Percentiles rank a stretch among this genome's conserved stretches.
Conservation (phyloP, 805 yeast species). For the Helenozyma rhizophorensis region DNA sequence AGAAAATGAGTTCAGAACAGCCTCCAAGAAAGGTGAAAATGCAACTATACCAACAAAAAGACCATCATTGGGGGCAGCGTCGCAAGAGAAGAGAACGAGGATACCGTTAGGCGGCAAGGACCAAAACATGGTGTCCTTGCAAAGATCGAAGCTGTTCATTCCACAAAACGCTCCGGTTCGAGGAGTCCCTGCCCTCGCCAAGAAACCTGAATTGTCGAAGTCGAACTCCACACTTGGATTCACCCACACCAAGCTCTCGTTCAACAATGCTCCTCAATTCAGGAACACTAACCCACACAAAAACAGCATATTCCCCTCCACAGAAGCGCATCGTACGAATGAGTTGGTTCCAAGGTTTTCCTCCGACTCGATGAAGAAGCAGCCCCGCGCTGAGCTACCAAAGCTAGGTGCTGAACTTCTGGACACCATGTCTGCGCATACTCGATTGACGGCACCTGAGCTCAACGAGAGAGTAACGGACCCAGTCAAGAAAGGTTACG, state of each 20-base stretch:
- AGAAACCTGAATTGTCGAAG: slow-evolving; percentile 25
- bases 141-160: slow-evolving; percentile 25
- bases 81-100: slow-evolving; percentile 18
- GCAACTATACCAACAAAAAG: slow-evolving; percentile 3
- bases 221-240: slow-evolving; percentile 36
- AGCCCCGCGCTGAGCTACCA: slow-evolving; percentile 1
- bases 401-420: slow-evolving; percentile 3
- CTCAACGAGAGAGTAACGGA: too few relatives aligned
- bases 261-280: slow-evolving; percentile 1
- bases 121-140: slow-evolving; percentile 25
- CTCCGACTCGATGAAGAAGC: slow-evolving; percentile 25
- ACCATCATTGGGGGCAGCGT: slow-evolving; percentile 3
- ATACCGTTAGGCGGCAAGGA: slow-evolving; percentile 40
- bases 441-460: too few relatives aligned
- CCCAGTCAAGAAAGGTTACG: slow-evolving; percentile 22
- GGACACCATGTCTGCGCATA: slow-evolving; percentile 16
- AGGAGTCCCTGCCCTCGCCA: slow-evolving; percentile 1
- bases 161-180: slow-evolving; percentile 3
- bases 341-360: slow-evolving; percentile 19
- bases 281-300: slow-evolving; percentile 7
- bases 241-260: slow-evolving; percentile 10
- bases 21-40: slow-evolving; percentile 5
- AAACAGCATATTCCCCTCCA: slow-evolving; percentile 14
- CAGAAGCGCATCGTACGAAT: slow-evolving; percentile 16
- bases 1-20: slow-evolving; percentile 7